A percentile compares a stretch with the other conserved stretches of the same genome.
These are phyloP conservation scores for Cryptococcus floricola DNA, from an alignment of 1,284 basidiomycete genomes.

Conservation along the genomic window DNA sequence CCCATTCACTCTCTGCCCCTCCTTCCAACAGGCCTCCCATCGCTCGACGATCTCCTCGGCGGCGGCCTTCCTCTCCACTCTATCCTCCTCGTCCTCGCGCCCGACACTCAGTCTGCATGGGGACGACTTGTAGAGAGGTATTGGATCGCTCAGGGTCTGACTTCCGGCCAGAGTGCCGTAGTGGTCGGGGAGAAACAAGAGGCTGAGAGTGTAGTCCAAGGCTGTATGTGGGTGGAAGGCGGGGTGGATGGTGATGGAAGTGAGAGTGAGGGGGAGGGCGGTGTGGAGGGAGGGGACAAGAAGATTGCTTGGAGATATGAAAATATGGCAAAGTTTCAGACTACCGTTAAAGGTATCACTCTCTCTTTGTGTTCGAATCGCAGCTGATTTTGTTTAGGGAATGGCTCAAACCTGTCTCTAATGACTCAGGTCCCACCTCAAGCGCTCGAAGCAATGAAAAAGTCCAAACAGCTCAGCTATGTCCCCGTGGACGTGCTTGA, in stretches of 20 bases:
- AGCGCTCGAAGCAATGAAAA: conserved; percentile 18
- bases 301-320: conserved; percentile 96
- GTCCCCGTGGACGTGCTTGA: conserved; percentile 9
- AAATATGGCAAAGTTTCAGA: conserved; percentile 84
- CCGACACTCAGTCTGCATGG: conserved; percentile 81
- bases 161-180: conserved; percentile 63
- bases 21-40: conserved; percentile 83
- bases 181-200: conserved; percentile 62
- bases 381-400: background rate
- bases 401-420: conserved; percentile 20
- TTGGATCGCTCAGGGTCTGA: conserved; percentile 79
- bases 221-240: conserved; percentile 71
- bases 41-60: conserved; percentile 92
- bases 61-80: conserved; percentile 86
- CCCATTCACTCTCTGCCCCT: conserved; percentile 62
- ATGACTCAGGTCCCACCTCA: conserved; percentile 27
- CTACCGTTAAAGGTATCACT: conserved; percentile 58
- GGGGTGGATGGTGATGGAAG: conserved; percentile 46
- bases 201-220: conserved; percentile 54
- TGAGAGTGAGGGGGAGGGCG: conserved; percentile 53
- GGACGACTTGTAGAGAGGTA: conserved; percentile 82
- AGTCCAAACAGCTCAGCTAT: conserved; percentile 18
- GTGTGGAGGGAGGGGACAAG: conserved; percentile 43
- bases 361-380: background rate
- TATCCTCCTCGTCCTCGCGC: conserved; percentile 66